Evolutionary conservation across 2,329 filamentous ascomycete species (phyloP), one percentile per base, ranked within the genome.

Genomic region (Cordyceps cateniannulata): DNA sequence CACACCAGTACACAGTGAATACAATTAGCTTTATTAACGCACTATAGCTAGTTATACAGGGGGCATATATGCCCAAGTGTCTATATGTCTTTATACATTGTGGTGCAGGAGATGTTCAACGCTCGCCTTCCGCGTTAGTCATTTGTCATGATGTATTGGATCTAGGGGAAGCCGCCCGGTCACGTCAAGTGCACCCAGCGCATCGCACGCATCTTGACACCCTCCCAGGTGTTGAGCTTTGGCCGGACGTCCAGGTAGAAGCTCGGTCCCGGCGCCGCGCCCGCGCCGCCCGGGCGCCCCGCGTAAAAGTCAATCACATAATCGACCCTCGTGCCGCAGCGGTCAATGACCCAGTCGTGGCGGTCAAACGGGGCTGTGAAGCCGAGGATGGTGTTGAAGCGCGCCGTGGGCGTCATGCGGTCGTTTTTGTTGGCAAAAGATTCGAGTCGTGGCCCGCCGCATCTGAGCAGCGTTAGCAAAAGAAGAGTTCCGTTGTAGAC

Each of bases 281-380:
- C 69, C 38, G 58, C 38, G 27, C 69, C 70, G 22, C 71, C 72
- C 3, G 76, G 74, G 6, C 82, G 78, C 0, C 95, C 95, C 5
- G 91, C 86, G 71, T 99, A 99, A 69, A 99, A 99, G 75, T 99
- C 95, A 73, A 99, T 99, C 44, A 99, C 89, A 72, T 99, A 99
- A 69, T 98, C 95, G 53, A 99, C 78, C 69, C 85, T 85, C 22
- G 80, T 88, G 32, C 90, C 93, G 71, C 95, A 98, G 56, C 95
- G 82, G 75, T 99, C 93, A 40, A 99, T 88, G 25, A 97, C 86
- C 95, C 95, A 99, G 74, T 99, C 95, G 73, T 99, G 95, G 29
- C 95, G 82, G 76, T 99, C 95, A 74, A 99, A 99, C 1, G 95
- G 95, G 58, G 88, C 81, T 62, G 89, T 87, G 73, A 96, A 98